Evolutionary conservation across 306 rosid species (phyloP), one percentile per base, ranked within the genome.

Genomic region (Pueraria montana): DNA sequence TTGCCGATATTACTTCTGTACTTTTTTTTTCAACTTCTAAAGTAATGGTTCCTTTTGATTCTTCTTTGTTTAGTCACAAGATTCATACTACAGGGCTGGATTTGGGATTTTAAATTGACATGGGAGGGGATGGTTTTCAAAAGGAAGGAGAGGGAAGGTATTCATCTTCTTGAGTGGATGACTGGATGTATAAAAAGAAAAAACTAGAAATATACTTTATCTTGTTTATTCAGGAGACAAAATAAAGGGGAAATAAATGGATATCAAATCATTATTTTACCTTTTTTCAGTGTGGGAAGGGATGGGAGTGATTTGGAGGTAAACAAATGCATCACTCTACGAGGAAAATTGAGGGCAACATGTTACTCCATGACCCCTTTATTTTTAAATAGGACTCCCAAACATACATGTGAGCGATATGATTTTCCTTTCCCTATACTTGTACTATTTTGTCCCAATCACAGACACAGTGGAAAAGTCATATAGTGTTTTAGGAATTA

Each of bases 331-430:
- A 71, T 26, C 61, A 61, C 59, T 36, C 4, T 16, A 42, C 18
- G 62, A 58, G 42, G 72, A 83, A 83, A 69, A 62, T 6, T 70
- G 61, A 70, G 48, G 66, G 59, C 23, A 42, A 16, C 45, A 55
- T 43, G 64, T 48, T 52, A 34, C 59, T 49, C 65, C 14, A 53
- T 18, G 58, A 6, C 45, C 43, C 61, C 38, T 72, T 12, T 62
- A 52, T 26, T 43, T 50, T 21, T 50, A 52, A 78, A 59, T 24
- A 26, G 68, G 34, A 67, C 45, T n/a, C 65, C 23, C 3, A 48
- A 36, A 42, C 21, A 27, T 20, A 64, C 40, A 64, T 66, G 20
- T n/a, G n/a, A 72, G 8, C 45, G 49, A 64, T 21, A 43, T 43
- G 56, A 45, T 40, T 64, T 23, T 34, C 13, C 42, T 26, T 72